These are phyloP conservation scores for Naganishia albida DNA, from an alignment of 1,284 basidiomycete species.

Conservation along the genomic window DNA sequence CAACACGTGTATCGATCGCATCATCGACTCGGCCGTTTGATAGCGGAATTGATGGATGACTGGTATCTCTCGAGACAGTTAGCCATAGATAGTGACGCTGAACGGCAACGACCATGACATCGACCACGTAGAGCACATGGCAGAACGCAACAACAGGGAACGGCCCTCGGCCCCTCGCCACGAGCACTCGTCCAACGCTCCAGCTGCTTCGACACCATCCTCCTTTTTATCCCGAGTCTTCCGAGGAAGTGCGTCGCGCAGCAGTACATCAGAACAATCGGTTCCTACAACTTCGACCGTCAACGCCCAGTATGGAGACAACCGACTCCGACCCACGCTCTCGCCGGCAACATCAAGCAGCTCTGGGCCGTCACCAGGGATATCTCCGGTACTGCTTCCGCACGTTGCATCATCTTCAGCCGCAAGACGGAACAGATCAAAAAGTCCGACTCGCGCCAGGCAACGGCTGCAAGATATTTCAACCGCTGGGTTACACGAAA, in stretches of 20 bases:
- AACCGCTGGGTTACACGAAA: constrained; percentile 1
- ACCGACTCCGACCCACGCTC: neutral
- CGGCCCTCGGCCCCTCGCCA: constrained; percentile 14
- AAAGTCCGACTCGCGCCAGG: constrained; percentile 18
- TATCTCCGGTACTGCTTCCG: constrained; percentile 18
- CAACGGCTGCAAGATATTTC: constrained; percentile 23
- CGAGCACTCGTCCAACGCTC: constrained; percentile 5
- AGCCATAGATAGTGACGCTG: too few relatives aligned
- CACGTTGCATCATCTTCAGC: constrained; percentile 7
- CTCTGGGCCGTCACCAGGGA: constrained; percentile 17
- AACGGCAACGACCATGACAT: too few relatives aligned
- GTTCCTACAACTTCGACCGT: constrained; percentile 7
- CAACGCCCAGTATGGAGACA: constrained; percentile 15
- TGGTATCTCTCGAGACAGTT: too few relatives aligned
- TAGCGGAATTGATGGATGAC: too few relatives aligned
- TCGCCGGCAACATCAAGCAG: constrained; percentile 10
- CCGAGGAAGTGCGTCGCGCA: constrained; percentile 13
- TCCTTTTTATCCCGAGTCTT: constrained; percentile 27
- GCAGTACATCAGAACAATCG: constrained; percentile 20
- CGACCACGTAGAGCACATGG: constrained; percentile 9
- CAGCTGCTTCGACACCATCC: constrained; percentile 18
- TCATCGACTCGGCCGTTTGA: too few relatives aligned
- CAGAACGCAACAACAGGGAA: constrained; percentile 26
- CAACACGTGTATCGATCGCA: too few relatives aligned
- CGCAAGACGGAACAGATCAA: constrained; percentile 2